A percentile compares a stretch with the other conserved stretches of the same genome.
Evolutionary conservation across 192 early-diverging fungal genomes (phyloP).

Genomic region (Chytriomyces sp.): DNA sequence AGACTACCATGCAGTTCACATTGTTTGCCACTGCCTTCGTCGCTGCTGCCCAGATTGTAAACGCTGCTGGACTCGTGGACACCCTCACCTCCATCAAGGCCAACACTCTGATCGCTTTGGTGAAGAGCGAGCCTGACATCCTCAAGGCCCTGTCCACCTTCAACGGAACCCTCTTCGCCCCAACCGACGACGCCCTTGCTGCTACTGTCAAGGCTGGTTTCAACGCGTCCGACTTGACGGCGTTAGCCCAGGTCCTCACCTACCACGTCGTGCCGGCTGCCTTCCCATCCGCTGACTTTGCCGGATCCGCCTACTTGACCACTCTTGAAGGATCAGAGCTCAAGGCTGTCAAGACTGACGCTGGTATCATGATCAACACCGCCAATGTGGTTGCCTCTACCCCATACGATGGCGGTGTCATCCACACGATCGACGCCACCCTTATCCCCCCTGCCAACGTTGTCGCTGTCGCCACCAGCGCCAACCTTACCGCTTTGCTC

Average conservation of each 20-base stretch:
- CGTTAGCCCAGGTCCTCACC: neutral
- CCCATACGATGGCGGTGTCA: slow-evolving; percentile 32
- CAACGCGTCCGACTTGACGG: slow-evolving; percentile 1
- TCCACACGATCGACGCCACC: slow-evolving; percentile 48
- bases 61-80: slow-evolving; percentile 17
- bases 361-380: neutral
- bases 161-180: slow-evolving; percentile 29
- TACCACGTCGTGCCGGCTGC: slow-evolving; percentile 25
- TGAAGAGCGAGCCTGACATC: too few species aligned
- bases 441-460: slow-evolving; percentile 38
- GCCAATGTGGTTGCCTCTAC: slow-evolving; percentile 34
- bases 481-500: slow-evolving; percentile 24
- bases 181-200: too few species aligned
- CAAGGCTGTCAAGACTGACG: neutral
- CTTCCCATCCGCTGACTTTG: neutral
- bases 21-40: neutral
- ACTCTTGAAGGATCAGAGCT: slow-evolving; percentile 16
- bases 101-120: slow-evolving; percentile 18
- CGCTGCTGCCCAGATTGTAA: too few species aligned
- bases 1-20: too few species aligned
- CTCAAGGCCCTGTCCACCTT: slow-evolving; percentile 16
- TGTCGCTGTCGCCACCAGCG: neutral
- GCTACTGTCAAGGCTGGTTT: slow-evolving; percentile 7
- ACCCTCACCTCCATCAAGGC: slow-evolving; percentile 2
- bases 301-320: neutral